Conservation (phyloP, 2,329 filamentous ascomycete genomes). For the Cladophialophora immunda region DNA sequence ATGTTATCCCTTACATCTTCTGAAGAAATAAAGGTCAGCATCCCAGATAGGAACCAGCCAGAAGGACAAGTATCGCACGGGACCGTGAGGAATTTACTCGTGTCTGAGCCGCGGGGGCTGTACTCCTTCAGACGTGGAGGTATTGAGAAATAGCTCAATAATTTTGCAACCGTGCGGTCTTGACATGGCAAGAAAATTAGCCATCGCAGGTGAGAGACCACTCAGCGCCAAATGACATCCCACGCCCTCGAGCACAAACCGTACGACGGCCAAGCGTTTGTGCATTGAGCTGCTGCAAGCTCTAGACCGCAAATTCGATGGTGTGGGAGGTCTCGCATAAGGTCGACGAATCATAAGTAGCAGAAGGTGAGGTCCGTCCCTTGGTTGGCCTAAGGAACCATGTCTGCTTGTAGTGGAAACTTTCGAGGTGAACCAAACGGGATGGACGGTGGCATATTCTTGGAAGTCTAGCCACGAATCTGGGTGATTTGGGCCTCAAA, state of each 20-base stretch:
- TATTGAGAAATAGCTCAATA: not conserved
- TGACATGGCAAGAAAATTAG: not conserved
- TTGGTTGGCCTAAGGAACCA: constrained; percentile 19
- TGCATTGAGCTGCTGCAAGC: constrained; percentile 20
- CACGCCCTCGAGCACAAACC: constrained; percentile 25
- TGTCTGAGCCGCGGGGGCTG: not conserved
- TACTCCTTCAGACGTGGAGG: not conserved
- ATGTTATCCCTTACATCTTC: not conserved
- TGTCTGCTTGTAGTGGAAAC: constrained; percentile 17
- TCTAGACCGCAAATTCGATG: constrained; percentile 29
- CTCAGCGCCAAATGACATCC: constrained; percentile 29
- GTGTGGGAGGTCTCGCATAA: constrained; percentile 26
- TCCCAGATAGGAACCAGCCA: constrained; percentile 16
- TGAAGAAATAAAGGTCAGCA: constrained; percentile 10
- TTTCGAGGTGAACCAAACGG: constrained; percentile 18
- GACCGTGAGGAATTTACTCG: not conserved
- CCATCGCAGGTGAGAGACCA: constrained; percentile 12
- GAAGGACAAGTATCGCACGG: not conserved
- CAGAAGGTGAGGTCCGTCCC: constrained; percentile 14
- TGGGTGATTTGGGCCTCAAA: constrained; percentile 19
- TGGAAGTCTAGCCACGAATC: constrained; percentile 8
- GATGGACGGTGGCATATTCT: constrained; percentile 18
- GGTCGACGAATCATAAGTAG: constrained; percentile 13
- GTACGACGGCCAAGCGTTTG: constrained; percentile 19
- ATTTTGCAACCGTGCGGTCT: not conserved